A percentile compares a stretch with the other conserved stretches of the same genome.
These are phyloP conservation scores for Aureobasidium musti DNA, from an alignment of 2,329 filamentous ascomycete species.

Conservation along the genomic window DNA sequence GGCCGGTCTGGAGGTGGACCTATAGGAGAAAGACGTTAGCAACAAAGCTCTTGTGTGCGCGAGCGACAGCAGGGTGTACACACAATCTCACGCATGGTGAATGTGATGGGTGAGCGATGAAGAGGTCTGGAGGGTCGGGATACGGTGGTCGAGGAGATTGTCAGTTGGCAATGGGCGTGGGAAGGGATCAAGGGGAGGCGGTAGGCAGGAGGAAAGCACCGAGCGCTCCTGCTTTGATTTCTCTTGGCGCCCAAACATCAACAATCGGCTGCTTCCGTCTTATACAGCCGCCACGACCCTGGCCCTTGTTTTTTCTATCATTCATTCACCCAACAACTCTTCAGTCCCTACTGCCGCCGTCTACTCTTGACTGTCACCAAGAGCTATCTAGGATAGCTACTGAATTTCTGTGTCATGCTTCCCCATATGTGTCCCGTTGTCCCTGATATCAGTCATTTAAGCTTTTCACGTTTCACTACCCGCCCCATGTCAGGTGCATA, in stretches of 20 bases:
- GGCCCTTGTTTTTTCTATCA: neutral
- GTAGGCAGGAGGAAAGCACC: conserved; percentile 19
- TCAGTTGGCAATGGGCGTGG: conserved; percentile 23
- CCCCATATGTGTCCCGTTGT: neutral
- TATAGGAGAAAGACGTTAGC: conserved; percentile 63
- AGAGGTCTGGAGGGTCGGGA: conserved; percentile 12
- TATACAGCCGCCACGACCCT: conserved; percentile 1
- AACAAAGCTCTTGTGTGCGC: conserved; percentile 33
- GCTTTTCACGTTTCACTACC: conserved; percentile 14
- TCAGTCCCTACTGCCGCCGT: neutral
- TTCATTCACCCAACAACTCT: neutral
- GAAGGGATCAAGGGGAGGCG: conserved; percentile 22
- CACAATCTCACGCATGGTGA: conserved; percentile 70
- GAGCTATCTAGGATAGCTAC: neutral
- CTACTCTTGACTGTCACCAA: neutral
- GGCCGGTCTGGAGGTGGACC: conserved; percentile 99
- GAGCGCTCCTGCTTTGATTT: conserved; percentile 14
- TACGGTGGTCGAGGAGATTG: conserved; percentile 27
- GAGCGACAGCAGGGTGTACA: conserved; percentile 43
- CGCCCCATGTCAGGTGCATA: neutral
- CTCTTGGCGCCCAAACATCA: conserved; percentile 26
- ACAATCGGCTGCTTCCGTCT: conserved; percentile 20
- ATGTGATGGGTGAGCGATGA: conserved; percentile 24
- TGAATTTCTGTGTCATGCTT: neutral
- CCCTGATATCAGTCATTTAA: neutral